Conservation (phyloP, 2,329 filamentous ascomycete genomes). For the Neonectria neomacrospora region DNA sequence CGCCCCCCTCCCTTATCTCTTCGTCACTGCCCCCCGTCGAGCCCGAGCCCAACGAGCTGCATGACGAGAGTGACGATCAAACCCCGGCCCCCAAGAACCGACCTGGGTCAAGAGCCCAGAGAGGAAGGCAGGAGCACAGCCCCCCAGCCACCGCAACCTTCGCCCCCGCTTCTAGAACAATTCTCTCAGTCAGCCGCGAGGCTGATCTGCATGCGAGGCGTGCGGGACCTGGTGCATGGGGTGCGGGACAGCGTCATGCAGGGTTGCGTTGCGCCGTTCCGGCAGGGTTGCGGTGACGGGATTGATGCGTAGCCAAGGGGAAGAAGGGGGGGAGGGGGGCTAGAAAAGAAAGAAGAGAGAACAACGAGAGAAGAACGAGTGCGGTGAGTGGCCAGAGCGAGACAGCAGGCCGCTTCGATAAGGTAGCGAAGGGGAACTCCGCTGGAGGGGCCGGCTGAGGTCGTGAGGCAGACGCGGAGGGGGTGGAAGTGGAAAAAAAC, state of each 20-base stretch:
- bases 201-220: slow-evolving; percentile 24
- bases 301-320: not conserved
- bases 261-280: not conserved
- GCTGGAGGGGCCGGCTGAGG: slow-evolving; percentile 9
- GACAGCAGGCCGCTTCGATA: slow-evolving; percentile 5
- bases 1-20: not conserved
- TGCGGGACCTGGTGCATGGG: not conserved
- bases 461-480: slow-evolving; percentile 13
- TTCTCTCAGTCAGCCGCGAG: slow-evolving; percentile 46
- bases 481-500: slow-evolving; percentile 18
- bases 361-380: slow-evolving; percentile 7
- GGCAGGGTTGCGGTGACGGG: slow-evolving; percentile 10
- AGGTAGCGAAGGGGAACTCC: slow-evolving; percentile 3
- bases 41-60: slow-evolving; percentile 5
- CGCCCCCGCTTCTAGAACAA: slow-evolving; percentile 48
- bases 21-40: slow-evolving; percentile 4
- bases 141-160: slow-evolving; percentile 28
- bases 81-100: slow-evolving; percentile 4
- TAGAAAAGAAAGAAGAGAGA: not conserved
- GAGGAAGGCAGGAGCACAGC: slow-evolving; percentile 37
- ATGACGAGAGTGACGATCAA: slow-evolving; percentile 3
- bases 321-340: slow-evolving; percentile 1
- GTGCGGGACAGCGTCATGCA: slow-evolving; percentile 1
- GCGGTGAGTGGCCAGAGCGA: slow-evolving; percentile 6
- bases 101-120: slow-evolving; percentile 16